Percentiles rank a stretch among this genome's conserved stretches.
These are phyloP conservation scores for Epichloe sp. DNA, from an alignment of 2,329 filamentous ascomycete species.

Conservation along the genomic window DNA sequence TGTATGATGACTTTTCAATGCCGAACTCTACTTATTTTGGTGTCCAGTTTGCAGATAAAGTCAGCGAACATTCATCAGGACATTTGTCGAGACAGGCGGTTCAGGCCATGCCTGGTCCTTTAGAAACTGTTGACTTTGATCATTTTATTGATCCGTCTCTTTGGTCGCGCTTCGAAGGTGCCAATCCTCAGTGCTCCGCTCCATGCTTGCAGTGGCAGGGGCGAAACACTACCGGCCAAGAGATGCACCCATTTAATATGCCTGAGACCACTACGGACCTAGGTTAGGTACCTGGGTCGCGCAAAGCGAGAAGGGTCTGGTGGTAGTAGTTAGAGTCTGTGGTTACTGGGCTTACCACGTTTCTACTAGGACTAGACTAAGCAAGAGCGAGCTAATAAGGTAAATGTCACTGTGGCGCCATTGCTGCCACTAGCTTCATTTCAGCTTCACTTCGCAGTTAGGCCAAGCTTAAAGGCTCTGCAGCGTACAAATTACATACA, in stretches of 20 bases:
- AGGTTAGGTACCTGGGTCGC: no score
- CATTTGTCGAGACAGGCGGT: not conserved
- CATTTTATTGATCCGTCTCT: conserved; percentile 5
- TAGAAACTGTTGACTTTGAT: not conserved
- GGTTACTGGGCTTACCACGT: no score
- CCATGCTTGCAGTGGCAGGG: conserved; percentile 2
- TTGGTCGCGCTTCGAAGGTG: not conserved
- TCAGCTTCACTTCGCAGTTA: no score
- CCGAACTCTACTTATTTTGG: not conserved
- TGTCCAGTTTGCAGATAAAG: not conserved
- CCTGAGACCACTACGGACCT: not conserved
- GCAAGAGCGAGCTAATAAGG: no score
- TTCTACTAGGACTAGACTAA: no score
- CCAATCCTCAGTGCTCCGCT: not conserved
- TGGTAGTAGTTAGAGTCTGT: no score
- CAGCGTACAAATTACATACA: no score
- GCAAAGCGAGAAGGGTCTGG: no score
- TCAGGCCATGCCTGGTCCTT: not conserved
- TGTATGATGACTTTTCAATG: not conserved
- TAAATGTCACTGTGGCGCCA: no score
- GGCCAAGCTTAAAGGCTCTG: no score
- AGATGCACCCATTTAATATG: not conserved
- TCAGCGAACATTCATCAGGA: not conserved
- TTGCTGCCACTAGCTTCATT: no score
- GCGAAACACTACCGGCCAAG: not conserved